phyloP scores from a whole-genome alignment of 345 rosid species.

The Streptanthus diversifolius region DNA sequence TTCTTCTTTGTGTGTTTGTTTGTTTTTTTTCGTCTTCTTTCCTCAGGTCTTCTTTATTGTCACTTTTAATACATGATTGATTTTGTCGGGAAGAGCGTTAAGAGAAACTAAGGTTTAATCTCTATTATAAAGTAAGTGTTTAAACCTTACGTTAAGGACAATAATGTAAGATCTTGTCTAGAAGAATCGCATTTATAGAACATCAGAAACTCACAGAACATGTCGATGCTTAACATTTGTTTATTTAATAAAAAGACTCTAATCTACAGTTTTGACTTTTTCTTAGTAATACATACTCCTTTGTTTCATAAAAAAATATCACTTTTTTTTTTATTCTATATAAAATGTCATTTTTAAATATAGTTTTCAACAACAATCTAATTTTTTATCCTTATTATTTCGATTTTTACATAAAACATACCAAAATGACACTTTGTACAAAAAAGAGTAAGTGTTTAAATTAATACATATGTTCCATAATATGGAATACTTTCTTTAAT shows the following conservation, averaged over 20 bases:
- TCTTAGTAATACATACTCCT: not conserved
- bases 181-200: conserved; percentile 7
- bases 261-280: not conserved
- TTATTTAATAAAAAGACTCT: not conserved
- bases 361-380: no score
- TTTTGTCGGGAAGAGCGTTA: not conserved
- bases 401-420: no score
- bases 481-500: not conserved
- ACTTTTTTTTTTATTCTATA: no score
- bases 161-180: conserved; percentile 5
- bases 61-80: conserved; percentile 11
- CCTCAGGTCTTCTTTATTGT: conserved; percentile 3
- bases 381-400: no score
- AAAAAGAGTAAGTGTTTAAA: no score
- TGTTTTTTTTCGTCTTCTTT: not conserved
- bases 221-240: not conserved
- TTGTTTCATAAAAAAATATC: no score
- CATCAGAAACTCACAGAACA: not conserved
- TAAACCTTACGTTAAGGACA: no score
- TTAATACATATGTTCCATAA: not conserved
- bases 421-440: no score
- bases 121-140: not conserved
- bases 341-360: no score
- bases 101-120: not conserved
- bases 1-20: not conserved